Conservation (phyloP, 306 rosid species). For the Styphnolobium japonicum region DNA sequence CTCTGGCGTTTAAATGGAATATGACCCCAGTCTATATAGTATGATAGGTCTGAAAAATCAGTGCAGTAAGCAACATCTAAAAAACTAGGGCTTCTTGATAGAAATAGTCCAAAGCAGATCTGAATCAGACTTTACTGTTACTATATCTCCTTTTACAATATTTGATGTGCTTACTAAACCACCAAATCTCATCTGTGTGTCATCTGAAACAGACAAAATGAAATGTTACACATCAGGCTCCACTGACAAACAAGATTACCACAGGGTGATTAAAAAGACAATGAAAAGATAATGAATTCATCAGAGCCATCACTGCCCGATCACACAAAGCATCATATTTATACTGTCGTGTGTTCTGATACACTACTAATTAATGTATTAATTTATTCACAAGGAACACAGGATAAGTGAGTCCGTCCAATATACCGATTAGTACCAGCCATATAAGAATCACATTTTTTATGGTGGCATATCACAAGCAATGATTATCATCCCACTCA, state of each 20-base stretch:
- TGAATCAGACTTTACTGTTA: constrained; percentile 79
- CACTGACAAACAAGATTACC: background rate
- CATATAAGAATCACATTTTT: background rate
- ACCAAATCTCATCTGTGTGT: constrained; percentile 78
- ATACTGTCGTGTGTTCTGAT: background rate
- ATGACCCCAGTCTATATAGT: background rate
- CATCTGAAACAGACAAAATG: constrained; percentile 47
- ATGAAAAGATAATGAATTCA: background rate
- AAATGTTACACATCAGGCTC: constrained; percentile 17
- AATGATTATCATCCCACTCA: background rate
- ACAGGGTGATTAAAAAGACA: background rate
- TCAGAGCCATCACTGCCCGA: constrained; percentile 2
- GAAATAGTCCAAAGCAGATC: constrained; percentile 97
- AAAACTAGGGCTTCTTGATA: constrained; percentile 52
- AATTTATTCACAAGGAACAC: background rate
- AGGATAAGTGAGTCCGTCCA: background rate
- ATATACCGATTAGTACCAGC: background rate
- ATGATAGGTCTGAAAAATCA: background rate
- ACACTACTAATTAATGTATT: background rate
- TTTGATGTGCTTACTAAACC: constrained; percentile 87
- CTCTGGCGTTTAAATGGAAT: background rate
- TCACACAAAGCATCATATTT: background rate
- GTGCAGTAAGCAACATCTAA: constrained; percentile 14
- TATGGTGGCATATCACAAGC: background rate
- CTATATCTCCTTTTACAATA: constrained; percentile 59